Percentiles rank a stretch among this genome's conserved stretches.
Conservation (phyloP, 495 filamentous ascomycete genomes). For the Aspergillus steynii region DNA sequence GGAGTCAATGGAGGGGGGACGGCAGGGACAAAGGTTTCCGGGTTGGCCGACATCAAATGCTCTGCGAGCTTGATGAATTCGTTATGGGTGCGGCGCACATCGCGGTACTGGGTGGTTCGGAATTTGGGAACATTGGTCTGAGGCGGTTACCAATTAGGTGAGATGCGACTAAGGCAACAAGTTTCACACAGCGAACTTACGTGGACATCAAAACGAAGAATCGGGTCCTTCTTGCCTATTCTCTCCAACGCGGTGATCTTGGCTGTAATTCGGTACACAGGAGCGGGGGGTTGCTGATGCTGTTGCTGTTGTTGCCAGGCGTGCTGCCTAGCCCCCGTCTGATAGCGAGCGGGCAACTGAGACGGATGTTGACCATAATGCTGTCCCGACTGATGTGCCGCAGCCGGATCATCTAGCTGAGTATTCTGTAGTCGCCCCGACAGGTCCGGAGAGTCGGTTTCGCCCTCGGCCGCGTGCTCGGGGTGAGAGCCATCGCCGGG, state of each 20-base stretch:
- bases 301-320: slow-evolving; percentile 14
- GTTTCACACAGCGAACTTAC: slow-evolving; percentile 51
- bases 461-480: slow-evolving; percentile 12
- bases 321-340: slow-evolving; percentile 44
- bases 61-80: slow-evolving; percentile 95
- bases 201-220: slow-evolving; percentile 95
- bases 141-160: slow-evolving; percentile 14
- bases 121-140: slow-evolving; percentile 98
- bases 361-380: slow-evolving; percentile 47
- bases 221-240: slow-evolving; percentile 91
- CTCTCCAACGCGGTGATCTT: slow-evolving; percentile 93
- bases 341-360: slow-evolving; percentile 49
- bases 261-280: slow-evolving; percentile 82
- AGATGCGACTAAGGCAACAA: slow-evolving; percentile 7
- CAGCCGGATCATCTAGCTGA: slow-evolving; percentile 41
- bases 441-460: slow-evolving; percentile 36
- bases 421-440: slow-evolving; percentile 47
- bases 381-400: slow-evolving; percentile 42
- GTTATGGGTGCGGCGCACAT: slow-evolving; percentile 90
- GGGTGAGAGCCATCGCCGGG: slow-evolving; percentile 17
- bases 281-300: slow-evolving; percentile 39
- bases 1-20: slow-evolving; percentile 89
- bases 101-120: slow-evolving; percentile 95
- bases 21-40: slow-evolving; percentile 96
- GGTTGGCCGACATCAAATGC: slow-evolving; percentile 92